Conservation (phyloP, 192 early-diverging fungal species). For the Chytriomyces confervae region DNA sequence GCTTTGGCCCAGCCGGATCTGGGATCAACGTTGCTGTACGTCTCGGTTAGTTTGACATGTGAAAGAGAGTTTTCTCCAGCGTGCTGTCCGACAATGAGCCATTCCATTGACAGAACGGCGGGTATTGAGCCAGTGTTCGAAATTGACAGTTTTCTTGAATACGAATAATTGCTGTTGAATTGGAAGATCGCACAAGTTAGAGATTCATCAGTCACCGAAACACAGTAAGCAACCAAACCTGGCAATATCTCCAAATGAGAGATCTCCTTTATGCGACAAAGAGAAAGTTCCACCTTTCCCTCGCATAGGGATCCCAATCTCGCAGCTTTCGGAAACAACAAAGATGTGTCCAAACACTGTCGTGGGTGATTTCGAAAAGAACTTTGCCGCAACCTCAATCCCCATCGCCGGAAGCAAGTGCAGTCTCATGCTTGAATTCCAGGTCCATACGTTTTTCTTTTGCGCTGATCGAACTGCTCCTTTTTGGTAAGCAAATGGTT, state of each 20-base stretch:
- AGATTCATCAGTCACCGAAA: too few relatives aligned
- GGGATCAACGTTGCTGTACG: constrained; percentile 60
- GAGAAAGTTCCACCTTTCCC: constrained; percentile 66
- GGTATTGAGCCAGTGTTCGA: constrained; percentile 66
- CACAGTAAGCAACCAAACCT: not conserved
- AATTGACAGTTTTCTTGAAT: constrained; percentile 55
- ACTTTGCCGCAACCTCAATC: constrained; percentile 56
- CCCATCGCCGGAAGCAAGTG: constrained; percentile 47
- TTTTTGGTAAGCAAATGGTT: constrained; percentile 50
- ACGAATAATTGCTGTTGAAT: constrained; percentile 49
- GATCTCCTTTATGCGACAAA: constrained; percentile 61
- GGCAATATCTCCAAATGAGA: constrained; percentile 68
- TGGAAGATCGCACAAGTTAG: too few relatives aligned
- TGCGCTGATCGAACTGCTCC: constrained; percentile 21
- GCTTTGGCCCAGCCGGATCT: constrained; percentile 60
- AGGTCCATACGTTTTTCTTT: constrained; percentile 54
- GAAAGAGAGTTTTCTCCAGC: constrained; percentile 41
- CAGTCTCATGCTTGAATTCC: constrained; percentile 43
- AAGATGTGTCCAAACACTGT: constrained; percentile 51
- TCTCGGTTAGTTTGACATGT: constrained; percentile 51
- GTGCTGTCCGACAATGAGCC: constrained; percentile 63
- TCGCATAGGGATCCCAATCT: constrained; percentile 50
- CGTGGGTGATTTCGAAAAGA: constrained; percentile 51
- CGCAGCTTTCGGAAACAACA: constrained; percentile 55
- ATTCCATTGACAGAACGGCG: constrained; percentile 52